Base-by-base conservation (phyloP, 75 land plant species). In the Cryptomeria japonica region DNA sequence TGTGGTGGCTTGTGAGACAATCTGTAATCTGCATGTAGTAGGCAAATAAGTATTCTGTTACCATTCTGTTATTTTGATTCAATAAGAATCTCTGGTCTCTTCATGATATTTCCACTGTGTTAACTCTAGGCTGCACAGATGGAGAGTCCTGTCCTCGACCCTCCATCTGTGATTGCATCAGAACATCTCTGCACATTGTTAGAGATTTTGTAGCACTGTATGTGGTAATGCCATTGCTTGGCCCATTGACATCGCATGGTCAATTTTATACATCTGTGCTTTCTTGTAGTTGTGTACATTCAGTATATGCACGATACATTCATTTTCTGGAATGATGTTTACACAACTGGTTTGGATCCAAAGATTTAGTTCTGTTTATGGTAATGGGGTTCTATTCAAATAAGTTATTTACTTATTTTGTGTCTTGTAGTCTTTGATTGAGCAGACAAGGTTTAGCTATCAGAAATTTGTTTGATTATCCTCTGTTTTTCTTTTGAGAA, bases 331-430 rank as follows among this genome's bases (percentile, higher is more conserved):
- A 12, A 11, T 82, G 84, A n/a, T 44, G 84, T 82, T 46, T 44
- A 82, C n/a, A 82, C 28, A 82, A 28, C 13, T 46, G n/a, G n/a
- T n/a, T 82, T 46, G 84, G 41, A 28, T 82, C 84, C 84, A 82
- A 42, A 46, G n/a, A 42, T 82, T 82, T 16, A 28, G 8, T n/a
- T 44, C 47, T n/a, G 4, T 42, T 82, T 82, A 82, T 42, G 32
- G 13, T n/a, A 46, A 82, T 46, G 51, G 28, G 7, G 25, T 11
- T 51, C 12, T 11, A 28, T 46, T 12, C 13, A n/a, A 14, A 3
- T 19, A 82, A 82, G 84, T 82, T n/a, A 82, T 82, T 68, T 18
- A 82, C 51, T 82, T n/a, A 82, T 82, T 68, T 18, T 70, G 44
- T 85, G 42, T 76, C 4, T 16, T 36, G n/a, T 19, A 49, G 12